phyloP scores from a whole-genome alignment of 2,329 filamentous ascomycete genomes.

The Oidium heveae region DNA sequence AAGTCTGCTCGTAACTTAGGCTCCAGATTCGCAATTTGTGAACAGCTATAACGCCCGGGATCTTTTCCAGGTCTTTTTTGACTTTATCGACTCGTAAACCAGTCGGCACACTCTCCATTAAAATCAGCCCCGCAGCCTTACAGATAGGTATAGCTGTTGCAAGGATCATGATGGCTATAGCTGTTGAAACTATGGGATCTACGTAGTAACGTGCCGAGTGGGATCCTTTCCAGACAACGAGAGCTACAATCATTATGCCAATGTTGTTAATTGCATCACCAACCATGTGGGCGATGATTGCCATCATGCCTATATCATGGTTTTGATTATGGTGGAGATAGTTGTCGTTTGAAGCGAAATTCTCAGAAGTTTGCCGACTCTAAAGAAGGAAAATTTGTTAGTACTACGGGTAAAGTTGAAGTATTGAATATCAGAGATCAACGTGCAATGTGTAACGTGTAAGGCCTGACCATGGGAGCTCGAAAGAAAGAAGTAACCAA shows the following conservation, averaged over 20 bases:
- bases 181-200: slow-evolving; percentile 42
- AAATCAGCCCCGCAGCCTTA: slow-evolving; percentile 34
- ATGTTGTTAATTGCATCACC: slow-evolving; percentile 55
- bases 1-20: slow-evolving; percentile 40
- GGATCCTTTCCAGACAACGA: slow-evolving; percentile 40
- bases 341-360: no score
- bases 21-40: slow-evolving; percentile 55
- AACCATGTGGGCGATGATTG: slow-evolving; percentile 43
- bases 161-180: slow-evolving; percentile 50
- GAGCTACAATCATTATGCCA: slow-evolving; percentile 43
- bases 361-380: no score
- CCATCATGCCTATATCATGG: slow-evolving; percentile 44
- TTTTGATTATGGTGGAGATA: slow-evolving; percentile 10
- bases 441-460: no score
- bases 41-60: slow-evolving; percentile 38
- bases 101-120: slow-evolving; percentile 38
- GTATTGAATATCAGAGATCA: no score
- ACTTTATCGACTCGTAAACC: slow-evolving; percentile 36
- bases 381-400: no score
- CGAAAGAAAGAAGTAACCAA: no score
- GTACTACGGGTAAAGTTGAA: no score
- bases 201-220: slow-evolving; percentile 39
- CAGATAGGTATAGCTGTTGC: slow-evolving; percentile 32
- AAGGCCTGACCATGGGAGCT: no score
- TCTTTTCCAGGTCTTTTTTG: slow-evolving; percentile 41